phyloP scores from a whole-genome alignment of 2,329 filamentous ascomycete genomes.

The Sporothrix euskadiensis region DNA sequence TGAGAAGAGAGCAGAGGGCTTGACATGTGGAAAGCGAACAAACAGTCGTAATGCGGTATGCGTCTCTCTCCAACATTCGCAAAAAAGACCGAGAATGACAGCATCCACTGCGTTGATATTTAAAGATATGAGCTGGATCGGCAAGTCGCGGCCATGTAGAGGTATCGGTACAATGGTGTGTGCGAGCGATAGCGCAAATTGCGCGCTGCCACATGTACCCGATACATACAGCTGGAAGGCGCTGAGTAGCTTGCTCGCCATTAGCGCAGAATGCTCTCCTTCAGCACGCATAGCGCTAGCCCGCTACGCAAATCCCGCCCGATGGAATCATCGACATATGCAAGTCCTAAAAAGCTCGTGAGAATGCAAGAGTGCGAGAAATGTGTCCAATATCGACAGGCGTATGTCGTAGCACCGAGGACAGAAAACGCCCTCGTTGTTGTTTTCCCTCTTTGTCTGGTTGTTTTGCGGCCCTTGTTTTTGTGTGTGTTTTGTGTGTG shows the following conservation, averaged over 20 bases:
- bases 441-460: background rate
- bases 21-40: background rate
- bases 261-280: conserved; percentile 21
- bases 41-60: background rate
- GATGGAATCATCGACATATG: conserved; percentile 22
- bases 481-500: background rate
- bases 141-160: background rate
- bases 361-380: background rate
- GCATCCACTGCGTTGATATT: conserved; percentile 6
- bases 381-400: background rate
- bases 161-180: background rate
- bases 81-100: conserved; percentile 16
- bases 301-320: conserved; percentile 10
- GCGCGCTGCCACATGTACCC: background rate
- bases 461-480: background rate
- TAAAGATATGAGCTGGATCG: conserved; percentile 8
- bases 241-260: conserved; percentile 17
- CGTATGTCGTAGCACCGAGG: background rate
- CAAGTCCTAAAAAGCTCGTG: background rate
- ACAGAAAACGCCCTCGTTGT: background rate
- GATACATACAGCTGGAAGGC: background rate
- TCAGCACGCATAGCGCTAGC: conserved; percentile 11
- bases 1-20: background rate
- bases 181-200: background rate
- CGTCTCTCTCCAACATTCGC: background rate